phyloP scores from a whole-genome alignment of 768 basidiomycete genomes.

The Amyloporia xantha region DNA sequence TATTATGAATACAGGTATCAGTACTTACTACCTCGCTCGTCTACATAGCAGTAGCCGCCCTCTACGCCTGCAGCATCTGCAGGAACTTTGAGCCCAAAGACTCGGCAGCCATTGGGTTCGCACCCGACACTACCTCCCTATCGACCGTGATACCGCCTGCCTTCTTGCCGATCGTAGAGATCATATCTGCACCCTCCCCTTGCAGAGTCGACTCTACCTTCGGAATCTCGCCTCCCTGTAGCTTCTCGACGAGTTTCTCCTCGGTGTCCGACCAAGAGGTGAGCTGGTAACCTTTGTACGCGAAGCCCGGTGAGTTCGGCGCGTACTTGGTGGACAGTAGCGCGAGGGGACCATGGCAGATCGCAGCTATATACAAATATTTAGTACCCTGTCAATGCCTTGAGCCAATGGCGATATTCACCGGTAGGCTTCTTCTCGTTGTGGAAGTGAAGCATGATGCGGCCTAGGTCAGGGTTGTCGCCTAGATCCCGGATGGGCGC shows the following conservation, averaged over 20 bases:
- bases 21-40: too few relatives aligned
- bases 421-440: conserved; percentile 20
- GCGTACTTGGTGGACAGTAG: conserved; percentile 22
- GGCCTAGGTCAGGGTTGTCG: conserved; percentile 20
- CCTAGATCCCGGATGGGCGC: conserved; percentile 21
- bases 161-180: conserved; percentile 14
- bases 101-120: conserved; percentile 19
- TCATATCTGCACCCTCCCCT: conserved; percentile 19
- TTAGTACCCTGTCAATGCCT: not conserved
- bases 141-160: conserved; percentile 20
- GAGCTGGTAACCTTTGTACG: conserved; percentile 24
- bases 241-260: conserved; percentile 20
- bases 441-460: conserved; percentile 22
- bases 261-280: conserved; percentile 24
- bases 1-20: too few relatives aligned
- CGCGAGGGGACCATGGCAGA: conserved; percentile 23
- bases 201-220: conserved; percentile 21
- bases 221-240: conserved; percentile 20
- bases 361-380: conserved; percentile 7
- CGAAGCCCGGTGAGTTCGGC: conserved; percentile 16
- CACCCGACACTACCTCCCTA: conserved; percentile 20
- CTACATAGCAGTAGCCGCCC: too few relatives aligned
- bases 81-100: conserved; percentile 20
- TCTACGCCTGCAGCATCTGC: conserved; percentile 17
- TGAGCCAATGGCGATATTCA: conserved; percentile 1